phyloP scores from a whole-genome alignment of 2,329 filamentous ascomycete genomes.

The Metarhizium album region DNA sequence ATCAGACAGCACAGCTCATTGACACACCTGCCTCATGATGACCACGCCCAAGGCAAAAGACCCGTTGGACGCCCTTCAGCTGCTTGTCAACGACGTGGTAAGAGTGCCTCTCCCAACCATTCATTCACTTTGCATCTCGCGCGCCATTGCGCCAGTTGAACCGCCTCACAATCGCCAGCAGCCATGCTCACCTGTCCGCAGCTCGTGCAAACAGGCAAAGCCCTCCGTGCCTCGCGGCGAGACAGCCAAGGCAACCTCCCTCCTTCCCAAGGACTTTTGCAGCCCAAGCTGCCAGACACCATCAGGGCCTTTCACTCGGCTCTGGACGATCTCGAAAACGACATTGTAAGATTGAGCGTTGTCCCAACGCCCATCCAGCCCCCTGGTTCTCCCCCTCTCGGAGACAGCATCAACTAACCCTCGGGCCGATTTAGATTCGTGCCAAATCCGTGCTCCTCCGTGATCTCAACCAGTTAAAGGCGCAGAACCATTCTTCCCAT shows the following conservation, averaged over 20 bases:
- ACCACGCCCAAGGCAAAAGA: constrained; percentile 21
- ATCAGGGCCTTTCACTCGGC: constrained; percentile 39
- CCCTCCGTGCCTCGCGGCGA: constrained; percentile 36
- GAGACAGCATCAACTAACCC: neutral
- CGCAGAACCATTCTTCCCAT: constrained; percentile 15
- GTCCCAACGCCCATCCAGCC: neutral
- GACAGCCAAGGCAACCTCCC: constrained; percentile 30
- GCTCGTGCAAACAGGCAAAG: constrained; percentile 50
- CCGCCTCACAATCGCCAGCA: neutral
- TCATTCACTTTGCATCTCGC: neutral
- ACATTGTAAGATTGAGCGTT: constrained; percentile 35
- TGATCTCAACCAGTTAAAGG: constrained; percentile 35
- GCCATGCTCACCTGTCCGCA: constrained; percentile 15
- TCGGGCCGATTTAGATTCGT: constrained; percentile 21
- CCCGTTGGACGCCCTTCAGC: constrained; percentile 37
- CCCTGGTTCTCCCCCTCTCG: neutral
- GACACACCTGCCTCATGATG: constrained; percentile 8
- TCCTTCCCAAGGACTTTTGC: constrained; percentile 21
- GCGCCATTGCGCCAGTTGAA: neutral
- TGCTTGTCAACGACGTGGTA: constrained; percentile 45
- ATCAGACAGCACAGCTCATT: neutral
- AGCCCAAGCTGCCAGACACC: constrained; percentile 34
- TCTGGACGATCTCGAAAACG: constrained; percentile 44
- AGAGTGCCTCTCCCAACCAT: constrained; percentile 15
- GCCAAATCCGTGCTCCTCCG: constrained; percentile 46